A percentile compares a stretch with the other conserved stretches of the same genome.
phyloP scores from a whole-genome alignment of 1,284 basidiomycete species.

The Mycena citricolor region DNA sequence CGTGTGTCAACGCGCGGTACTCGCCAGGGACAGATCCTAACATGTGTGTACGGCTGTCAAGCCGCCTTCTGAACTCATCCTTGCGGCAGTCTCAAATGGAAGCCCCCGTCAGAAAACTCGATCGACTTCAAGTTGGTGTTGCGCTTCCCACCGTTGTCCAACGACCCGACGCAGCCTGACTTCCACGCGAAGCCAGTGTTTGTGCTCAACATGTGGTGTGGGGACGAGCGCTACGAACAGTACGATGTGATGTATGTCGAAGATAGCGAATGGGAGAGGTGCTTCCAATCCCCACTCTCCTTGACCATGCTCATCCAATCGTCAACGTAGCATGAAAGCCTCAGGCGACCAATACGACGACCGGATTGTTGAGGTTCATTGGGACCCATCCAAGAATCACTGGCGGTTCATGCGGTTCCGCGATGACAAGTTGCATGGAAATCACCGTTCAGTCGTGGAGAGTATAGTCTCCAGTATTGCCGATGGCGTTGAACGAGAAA shows the following conservation, averaged over 20 bases:
- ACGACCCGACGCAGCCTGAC: constrained; percentile 66
- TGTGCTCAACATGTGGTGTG: constrained; percentile 77
- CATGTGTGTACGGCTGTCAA: constrained; percentile 60
- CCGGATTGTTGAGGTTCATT: constrained; percentile 90
- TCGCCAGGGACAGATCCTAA: constrained; percentile 87
- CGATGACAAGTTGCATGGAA: constrained; percentile 89
- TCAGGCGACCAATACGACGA: constrained; percentile 90
- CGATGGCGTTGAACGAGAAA: constrained; percentile 87
- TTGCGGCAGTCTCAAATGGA: constrained; percentile 89
- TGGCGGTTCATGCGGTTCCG: constrained; percentile 93
- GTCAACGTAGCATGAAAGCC: constrained; percentile 69
- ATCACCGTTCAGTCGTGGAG: constrained; percentile 79
- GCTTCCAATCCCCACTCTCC: constrained; percentile 13
- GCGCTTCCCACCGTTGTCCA: constrained; percentile 76
- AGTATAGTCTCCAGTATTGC: constrained; percentile 86
- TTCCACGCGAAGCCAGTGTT: constrained; percentile 86
- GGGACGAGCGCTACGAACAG: constrained; percentile 77
- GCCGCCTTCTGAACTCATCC: constrained; percentile 8
- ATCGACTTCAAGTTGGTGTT: constrained; percentile 96
- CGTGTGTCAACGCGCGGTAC: constrained; percentile 85
- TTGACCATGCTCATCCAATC: constrained; percentile 13
- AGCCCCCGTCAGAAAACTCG: constrained; percentile 96
- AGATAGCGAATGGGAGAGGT: constrained; percentile 94
- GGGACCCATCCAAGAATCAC: constrained; percentile 66
- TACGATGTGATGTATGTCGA: constrained; percentile 88